Evolutionary conservation across 2,329 filamentous ascomycete genomes (phyloP).

Genomic region (Ophidiomyces ophidiicola): DNA sequence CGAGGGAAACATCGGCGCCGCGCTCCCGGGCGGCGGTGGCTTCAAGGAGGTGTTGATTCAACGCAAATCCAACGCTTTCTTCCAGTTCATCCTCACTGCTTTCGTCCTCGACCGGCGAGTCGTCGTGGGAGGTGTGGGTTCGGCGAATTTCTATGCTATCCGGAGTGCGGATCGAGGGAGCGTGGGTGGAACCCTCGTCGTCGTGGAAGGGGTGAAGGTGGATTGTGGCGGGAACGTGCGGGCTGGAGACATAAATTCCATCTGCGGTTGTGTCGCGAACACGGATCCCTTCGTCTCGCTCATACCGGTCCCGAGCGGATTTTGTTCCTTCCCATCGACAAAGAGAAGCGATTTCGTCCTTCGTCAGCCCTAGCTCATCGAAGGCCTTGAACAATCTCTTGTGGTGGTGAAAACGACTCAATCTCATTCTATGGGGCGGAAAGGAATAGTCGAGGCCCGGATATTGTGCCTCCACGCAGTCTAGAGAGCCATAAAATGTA

Average conservation of each 20-base stretch:
- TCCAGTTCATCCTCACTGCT: constrained; percentile 36
- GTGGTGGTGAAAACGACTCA: constrained; percentile 51
- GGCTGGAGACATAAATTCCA: constrained; percentile 41
- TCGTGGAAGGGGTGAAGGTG: constrained; percentile 23
- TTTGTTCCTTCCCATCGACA: constrained; percentile 48
- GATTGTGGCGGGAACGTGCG: constrained; percentile 25
- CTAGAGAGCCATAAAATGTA: constrained; percentile 52
- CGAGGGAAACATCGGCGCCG: constrained; percentile 34
- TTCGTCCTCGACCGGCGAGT: constrained; percentile 23
- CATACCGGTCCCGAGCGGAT: constrained; percentile 36
- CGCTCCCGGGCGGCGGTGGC: constrained; percentile 42
- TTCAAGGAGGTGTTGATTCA: constrained; percentile 42
- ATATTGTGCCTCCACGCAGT: constrained; percentile 54
- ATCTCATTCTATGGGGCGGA: constrained; percentile 48
- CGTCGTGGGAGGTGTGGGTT: not conserved
- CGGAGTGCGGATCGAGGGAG: not conserved
- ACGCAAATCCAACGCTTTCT: constrained; percentile 40
- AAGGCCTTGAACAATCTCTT: constrained; percentile 49
- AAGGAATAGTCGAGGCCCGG: constrained; percentile 54
- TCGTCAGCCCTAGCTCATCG: constrained; percentile 46
- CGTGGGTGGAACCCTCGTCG: constrained; percentile 7
- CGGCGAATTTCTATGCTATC: constrained; percentile 18
- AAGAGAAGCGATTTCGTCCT: constrained; percentile 48
- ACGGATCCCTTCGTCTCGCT: constrained; percentile 45
- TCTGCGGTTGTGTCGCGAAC: constrained; percentile 51